phyloP scores from a whole-genome alignment of 371 early-diverging fungal species.

The Saksenaea oblongispora region DNA sequence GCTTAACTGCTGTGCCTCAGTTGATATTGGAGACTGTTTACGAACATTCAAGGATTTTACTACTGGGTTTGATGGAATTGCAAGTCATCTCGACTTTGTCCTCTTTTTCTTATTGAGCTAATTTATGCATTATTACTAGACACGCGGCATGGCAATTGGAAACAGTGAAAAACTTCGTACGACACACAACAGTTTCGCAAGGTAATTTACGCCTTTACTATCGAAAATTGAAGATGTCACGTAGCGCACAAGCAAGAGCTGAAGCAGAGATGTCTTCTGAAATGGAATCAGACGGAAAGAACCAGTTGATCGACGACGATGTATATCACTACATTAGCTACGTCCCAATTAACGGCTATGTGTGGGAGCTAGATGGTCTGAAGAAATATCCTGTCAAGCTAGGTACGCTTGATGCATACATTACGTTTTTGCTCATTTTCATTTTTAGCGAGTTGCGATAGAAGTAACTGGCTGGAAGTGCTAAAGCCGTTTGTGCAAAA shows the following conservation, averaged over 20 bases:
- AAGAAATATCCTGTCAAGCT: conserved; percentile 23
- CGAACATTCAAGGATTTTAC: conserved; percentile 28
- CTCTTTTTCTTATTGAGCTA: neutral
- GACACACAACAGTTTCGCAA: conserved; percentile 38
- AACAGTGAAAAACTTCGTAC: conserved; percentile 27
- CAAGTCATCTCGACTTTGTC: neutral
- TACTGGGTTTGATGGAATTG: conserved; percentile 19
- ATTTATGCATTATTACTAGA: conserved; percentile 6
- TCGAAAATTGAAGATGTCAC: neutral
- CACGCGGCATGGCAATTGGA: conserved; percentile 31
- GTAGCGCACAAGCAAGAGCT: neutral
- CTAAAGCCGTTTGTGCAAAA: neutral
- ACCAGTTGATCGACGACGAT: conserved; percentile 8
- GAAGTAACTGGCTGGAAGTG: neutral
- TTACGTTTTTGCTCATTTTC: neutral
- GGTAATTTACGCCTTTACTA: conserved; percentile 4
- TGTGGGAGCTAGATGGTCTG: conserved; percentile 49
- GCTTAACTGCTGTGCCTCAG: conserved; percentile 21
- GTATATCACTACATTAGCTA: conserved; percentile 35
- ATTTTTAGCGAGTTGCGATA: neutral
- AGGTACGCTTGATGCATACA: neutral
- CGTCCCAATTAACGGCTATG: conserved; percentile 28
- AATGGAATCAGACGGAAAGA: conserved; percentile 15
- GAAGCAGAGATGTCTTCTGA: conserved; percentile 1
- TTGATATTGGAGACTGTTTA: conserved; percentile 33